phyloP scores from a whole-genome alignment of 257 asterid species.

The Gardenia jasminoides region DNA sequence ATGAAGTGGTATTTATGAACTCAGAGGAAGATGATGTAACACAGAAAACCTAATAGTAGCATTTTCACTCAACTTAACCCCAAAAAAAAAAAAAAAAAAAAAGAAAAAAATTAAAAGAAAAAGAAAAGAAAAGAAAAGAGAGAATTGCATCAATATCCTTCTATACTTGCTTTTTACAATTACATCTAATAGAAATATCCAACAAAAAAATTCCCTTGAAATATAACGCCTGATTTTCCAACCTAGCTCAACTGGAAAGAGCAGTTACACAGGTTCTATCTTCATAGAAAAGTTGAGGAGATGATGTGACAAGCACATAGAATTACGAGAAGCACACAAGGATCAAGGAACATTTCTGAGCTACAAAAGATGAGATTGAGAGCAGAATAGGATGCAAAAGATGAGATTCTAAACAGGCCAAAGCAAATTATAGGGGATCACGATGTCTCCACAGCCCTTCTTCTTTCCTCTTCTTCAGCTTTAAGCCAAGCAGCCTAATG shows the following conservation, averaged over 20 bases:
- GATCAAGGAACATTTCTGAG: neutral
- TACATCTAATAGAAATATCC: neutral
- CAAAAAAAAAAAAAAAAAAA: too few species aligned
- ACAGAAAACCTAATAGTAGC: too few species aligned
- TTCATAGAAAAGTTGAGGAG: neutral
- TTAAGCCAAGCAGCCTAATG: constrained; percentile 82
- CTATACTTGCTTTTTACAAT: neutral
- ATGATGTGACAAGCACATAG: neutral
- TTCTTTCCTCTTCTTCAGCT: constrained; percentile 88
- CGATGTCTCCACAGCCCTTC: constrained; percentile 24
- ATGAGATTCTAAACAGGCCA: neutral
- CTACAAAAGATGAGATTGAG: neutral
- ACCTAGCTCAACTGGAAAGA: neutral
- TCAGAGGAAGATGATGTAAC: too few species aligned
- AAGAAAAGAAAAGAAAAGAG: too few species aligned
- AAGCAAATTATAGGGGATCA: neutral
- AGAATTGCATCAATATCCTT: neutral
- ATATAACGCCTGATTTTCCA: neutral
- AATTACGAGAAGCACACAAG: neutral
- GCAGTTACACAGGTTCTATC: neutral
- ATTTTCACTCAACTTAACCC: too few species aligned
- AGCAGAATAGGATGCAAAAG: neutral
- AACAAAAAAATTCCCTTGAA: neutral
- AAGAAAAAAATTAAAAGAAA: too few species aligned
- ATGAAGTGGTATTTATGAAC: too few species aligned